A percentile compares a stretch with the other conserved stretches of the same genome.
phyloP scores from a whole-genome alignment of 305 asterid species.

The Rubia tinctorum region DNA sequence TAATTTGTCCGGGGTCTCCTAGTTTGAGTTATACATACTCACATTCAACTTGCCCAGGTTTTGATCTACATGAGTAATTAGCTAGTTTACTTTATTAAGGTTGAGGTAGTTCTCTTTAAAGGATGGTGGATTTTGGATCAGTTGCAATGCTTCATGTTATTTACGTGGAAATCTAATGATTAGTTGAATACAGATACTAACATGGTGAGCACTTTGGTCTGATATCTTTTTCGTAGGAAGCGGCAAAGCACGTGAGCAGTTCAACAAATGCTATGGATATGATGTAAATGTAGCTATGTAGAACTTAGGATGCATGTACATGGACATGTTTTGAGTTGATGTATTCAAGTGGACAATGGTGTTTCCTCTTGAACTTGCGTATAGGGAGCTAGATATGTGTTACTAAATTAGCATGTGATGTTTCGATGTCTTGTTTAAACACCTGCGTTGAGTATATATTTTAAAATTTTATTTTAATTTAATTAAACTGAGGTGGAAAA shows the following conservation, averaged over 20 bases:
- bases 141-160: neutral
- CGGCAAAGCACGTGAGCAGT: conserved; percentile 4
- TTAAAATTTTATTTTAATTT: too few relatives aligned
- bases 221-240: conserved; percentile 3
- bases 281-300: neutral
- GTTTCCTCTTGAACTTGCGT: neutral
- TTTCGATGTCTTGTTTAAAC: too few relatives aligned
- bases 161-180: neutral
- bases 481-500: too few relatives aligned
- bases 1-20: neutral
- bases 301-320: neutral
- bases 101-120: neutral
- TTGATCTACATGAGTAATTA: neutral
- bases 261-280: conserved; percentile 9
- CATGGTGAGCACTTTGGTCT: too few relatives aligned
- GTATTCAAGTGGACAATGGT: neutral
- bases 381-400: too few relatives aligned
- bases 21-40: too few relatives aligned
- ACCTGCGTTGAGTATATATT: too few relatives aligned
- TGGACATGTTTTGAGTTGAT: neutral
- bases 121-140: neutral
- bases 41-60: neutral
- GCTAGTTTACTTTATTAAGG: neutral
- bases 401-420: too few relatives aligned
- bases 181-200: neutral